Conservation (phyloP, 768 basidiomycete genomes). For the Ramaria rubella region DNA sequence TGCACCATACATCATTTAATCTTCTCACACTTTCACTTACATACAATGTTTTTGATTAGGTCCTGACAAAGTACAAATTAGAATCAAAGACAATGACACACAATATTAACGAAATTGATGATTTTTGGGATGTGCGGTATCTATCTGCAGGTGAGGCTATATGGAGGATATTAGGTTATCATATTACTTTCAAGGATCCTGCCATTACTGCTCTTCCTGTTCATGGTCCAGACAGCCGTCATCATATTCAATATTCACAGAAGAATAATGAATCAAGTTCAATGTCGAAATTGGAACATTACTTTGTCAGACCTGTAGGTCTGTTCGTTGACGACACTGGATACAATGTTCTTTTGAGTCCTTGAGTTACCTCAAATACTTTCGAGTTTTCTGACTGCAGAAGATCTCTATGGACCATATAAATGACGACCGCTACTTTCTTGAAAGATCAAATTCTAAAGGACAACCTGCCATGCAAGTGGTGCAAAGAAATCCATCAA, state of each 20-base stretch:
- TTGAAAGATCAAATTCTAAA: slow-evolving; percentile 2
- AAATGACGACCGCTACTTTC: slow-evolving; percentile 4
- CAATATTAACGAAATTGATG: slow-evolving; percentile 29
- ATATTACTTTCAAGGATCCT: slow-evolving; percentile 29
- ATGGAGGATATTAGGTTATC: slow-evolving; percentile 32
- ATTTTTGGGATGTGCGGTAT: slow-evolving; percentile 30
- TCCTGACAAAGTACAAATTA: neutral
- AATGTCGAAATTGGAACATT: neutral
- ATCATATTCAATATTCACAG: slow-evolving; percentile 21
- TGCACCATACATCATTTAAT: neutral
- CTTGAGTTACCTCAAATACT: slow-evolving; percentile 18
- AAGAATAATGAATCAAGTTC: neutral
- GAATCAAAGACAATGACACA: neutral
- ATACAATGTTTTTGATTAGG: neutral
- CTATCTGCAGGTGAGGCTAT: slow-evolving; percentile 30
- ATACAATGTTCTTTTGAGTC: slow-evolving; percentile 3
- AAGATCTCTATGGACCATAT: slow-evolving; percentile 3
- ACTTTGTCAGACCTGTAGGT: neutral
- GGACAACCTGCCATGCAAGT: slow-evolving; percentile 14
- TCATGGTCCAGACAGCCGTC: slow-evolving; percentile 20
- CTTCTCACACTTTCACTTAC: no score
- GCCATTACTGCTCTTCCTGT: slow-evolving; percentile 28
- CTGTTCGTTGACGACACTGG: slow-evolving; percentile 10
- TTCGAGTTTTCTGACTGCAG: slow-evolving; percentile 12
- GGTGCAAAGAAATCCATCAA: slow-evolving; percentile 3